Conservation (phyloP, 306 rosid species). For the Cicer bijugum region DNA sequence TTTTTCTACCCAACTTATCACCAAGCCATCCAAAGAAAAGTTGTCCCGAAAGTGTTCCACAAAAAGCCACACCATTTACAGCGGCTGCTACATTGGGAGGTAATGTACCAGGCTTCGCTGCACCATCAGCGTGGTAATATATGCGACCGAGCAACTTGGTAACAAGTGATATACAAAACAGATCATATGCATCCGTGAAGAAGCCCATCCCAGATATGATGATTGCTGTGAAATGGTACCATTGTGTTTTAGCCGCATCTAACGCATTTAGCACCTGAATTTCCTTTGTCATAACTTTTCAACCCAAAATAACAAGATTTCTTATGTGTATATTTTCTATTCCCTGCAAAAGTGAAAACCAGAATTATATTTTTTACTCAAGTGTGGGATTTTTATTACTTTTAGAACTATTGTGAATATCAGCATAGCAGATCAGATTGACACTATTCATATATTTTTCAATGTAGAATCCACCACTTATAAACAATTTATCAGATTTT, state of each 20-base stretch:
- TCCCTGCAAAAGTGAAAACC: conserved; percentile 44
- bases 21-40: conserved; percentile 90
- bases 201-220: conserved; percentile 89
- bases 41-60: conserved; percentile 76
- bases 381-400: neutral
- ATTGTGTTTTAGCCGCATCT: conserved; percentile 77
- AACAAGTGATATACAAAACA: conserved; percentile 73
- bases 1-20: conserved; percentile 75
- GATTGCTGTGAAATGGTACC: conserved; percentile 88
- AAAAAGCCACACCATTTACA: conserved; percentile 81
- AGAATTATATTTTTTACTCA: neutral
- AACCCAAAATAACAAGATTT: conserved; percentile 4
- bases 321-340: conserved; percentile 10
- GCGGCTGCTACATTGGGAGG: conserved; percentile 90
- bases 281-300: conserved; percentile 57
- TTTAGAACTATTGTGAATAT: neutral
- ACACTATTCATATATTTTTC: no score
- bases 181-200: conserved; percentile 86
- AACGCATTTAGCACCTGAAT: conserved; percentile 69
- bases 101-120: conserved; percentile 65
- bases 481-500: no score
- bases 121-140: conserved; percentile 68
- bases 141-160: conserved; percentile 83
- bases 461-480: no score
- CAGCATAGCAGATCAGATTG: conserved; percentile 11